Conservation (phyloP, 2,329 filamentous ascomycete genomes). For the Epichloe amarillans region DNA sequence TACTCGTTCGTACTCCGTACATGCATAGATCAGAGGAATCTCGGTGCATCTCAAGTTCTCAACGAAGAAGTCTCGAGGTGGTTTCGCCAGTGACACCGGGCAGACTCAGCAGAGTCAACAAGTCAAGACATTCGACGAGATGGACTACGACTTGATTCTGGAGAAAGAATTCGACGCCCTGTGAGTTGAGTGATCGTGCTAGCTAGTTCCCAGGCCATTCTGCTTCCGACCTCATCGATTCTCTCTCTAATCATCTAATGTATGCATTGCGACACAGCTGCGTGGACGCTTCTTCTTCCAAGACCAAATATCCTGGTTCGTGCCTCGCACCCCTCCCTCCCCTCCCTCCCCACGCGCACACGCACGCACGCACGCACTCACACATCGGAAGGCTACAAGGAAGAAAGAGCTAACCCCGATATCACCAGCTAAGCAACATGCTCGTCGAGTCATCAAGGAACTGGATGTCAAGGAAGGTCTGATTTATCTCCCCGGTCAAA, state of each 20-base stretch:
- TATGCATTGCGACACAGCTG: constrained; percentile 9
- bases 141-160: constrained; percentile 23
- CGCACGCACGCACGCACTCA: background rate
- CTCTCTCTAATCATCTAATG: background rate
- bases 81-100: no score
- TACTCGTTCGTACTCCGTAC: no score
- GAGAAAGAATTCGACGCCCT: constrained; percentile 43
- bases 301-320: constrained; percentile 25
- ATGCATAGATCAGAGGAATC: no score
- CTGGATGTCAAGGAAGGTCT: constrained; percentile 36
- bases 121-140: background rate
- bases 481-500: constrained; percentile 42
- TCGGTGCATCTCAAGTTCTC: no score
- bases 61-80: no score
- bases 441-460: constrained; percentile 39
- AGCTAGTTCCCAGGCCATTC: no score
- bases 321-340: background rate
- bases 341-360: no score
- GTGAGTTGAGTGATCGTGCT: constrained; percentile 27
- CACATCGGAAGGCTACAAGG: background rate
- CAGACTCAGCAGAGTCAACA: no score
- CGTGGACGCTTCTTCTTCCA: constrained; percentile 20
- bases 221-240: no score
- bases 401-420: no score
- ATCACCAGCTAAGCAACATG: constrained; percentile 38